These are phyloP conservation scores for Solanum bulbocastanum DNA, from an alignment of 257 asterid species.

Conservation along the genomic window DNA sequence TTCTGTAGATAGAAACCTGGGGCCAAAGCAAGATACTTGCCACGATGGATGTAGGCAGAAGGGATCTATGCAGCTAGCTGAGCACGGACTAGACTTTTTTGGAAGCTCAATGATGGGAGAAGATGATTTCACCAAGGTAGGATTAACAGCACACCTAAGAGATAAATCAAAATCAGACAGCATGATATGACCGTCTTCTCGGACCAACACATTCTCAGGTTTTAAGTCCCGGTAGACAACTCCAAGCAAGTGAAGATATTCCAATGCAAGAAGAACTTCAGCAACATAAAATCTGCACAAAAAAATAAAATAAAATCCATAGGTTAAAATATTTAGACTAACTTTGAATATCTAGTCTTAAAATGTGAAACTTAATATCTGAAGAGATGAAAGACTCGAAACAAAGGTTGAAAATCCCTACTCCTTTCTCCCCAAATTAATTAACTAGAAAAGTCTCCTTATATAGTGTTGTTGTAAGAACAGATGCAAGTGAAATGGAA, in stretches of 20 bases:
- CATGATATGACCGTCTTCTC: constrained; percentile 80
- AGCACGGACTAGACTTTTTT: constrained; percentile 10
- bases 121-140: constrained; percentile 31
- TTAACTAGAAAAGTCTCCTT: neutral
- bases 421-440: neutral
- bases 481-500: neutral
- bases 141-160: constrained; percentile 51
- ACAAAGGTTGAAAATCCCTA: neutral
- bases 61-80: constrained; percentile 8
- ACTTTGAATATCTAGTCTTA: neutral
- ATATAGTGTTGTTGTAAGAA: neutral
- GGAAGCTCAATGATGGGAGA: constrained; percentile 7
- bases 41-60: constrained; percentile 41
- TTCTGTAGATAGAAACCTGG: constrained; percentile 12
- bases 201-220: constrained; percentile 69
- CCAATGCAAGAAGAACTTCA: constrained; percentile 71
- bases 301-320: neutral
- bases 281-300: constrained; percentile 59
- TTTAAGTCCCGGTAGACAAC: constrained; percentile 73
- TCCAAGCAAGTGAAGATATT: constrained; percentile 77
- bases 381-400: neutral
- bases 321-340: neutral
- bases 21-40: constrained; percentile 51
- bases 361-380: neutral
- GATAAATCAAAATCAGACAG: constrained; percentile 76